phyloP scores from a whole-genome alignment of 2,329 filamentous ascomycete genomes.

The Cordyceps pruinosa region DNA sequence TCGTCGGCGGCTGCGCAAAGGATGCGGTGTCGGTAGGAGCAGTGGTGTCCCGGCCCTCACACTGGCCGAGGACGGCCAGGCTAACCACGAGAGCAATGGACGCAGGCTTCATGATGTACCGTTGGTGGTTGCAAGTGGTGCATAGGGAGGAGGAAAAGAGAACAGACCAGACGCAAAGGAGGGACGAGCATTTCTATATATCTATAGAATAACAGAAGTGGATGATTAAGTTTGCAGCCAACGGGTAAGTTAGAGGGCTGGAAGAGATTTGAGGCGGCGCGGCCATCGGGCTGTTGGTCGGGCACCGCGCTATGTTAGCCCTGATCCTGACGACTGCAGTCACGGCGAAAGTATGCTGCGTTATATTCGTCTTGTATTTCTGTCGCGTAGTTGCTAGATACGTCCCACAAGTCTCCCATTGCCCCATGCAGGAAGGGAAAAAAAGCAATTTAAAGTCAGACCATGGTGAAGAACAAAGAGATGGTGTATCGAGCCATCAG shows the following conservation, averaged over 20 bases:
- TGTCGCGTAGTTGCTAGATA: constrained; percentile 10
- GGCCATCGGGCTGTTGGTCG: neutral
- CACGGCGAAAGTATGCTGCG: neutral
- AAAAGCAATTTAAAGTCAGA: constrained; percentile 1
- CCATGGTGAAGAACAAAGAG: constrained; percentile 1
- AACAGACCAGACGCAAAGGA: neutral
- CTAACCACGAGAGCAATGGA: neutral
- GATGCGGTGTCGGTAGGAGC: neutral
- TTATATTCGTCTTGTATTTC: constrained; percentile 12
- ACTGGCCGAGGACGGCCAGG: neutral
- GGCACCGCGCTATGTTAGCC: neutral
- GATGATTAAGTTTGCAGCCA: no score
- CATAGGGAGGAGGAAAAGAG: neutral
- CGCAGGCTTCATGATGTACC: neutral
- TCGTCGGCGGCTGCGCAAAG: neutral
- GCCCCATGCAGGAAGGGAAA: neutral
- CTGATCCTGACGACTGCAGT: neutral
- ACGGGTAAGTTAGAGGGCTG: no score
- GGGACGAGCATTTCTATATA: neutral
- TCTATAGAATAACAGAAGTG: neutral
- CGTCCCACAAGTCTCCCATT: constrained; percentile 5
- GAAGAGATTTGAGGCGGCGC: no score
- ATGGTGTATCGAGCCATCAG: neutral
- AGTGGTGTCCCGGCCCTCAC: neutral
- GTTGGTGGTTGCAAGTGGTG: neutral